Evolutionary conservation across 768 basidiomycete genomes (phyloP), one percentile per base, ranked within the genome.

Genomic region (Leccinum subgranulosum): DNA sequence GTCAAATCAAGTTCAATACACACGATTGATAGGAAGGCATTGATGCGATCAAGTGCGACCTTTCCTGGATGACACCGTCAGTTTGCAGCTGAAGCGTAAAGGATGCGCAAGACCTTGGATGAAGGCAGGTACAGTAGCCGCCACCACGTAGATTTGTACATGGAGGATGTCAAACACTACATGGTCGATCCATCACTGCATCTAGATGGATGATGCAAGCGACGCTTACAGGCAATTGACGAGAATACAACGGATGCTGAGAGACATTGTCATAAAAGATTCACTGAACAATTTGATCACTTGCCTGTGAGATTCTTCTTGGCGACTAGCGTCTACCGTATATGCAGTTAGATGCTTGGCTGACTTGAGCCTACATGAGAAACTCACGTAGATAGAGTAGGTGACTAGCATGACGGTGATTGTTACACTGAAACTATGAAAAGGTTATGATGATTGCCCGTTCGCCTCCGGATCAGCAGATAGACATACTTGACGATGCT

Each of bases 321-420:
- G 25, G 55, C 59, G 9, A 60, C 55, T 10, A 56, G 36, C 2
- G 55, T 60, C 59, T 60, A 29, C 14, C 36, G 9, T 45, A 36
- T 14, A 48, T 29, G 15, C 31, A 31, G 17, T 31, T 29, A 50
- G 10, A n/a, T 14, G 15, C 14, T 12, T 3, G 21, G 41, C 28
- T 25, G 25, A 51, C 45, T 52, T 8, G 14, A 55, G 49, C 6
- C 27, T 28, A 17, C 28, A 17, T 10, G 45, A 14, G 17, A 3
- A 53, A 65, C 81, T 58, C 69, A 85, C 77, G 58, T 85, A 88
- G 9, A 81, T 75, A 1, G 79, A 76, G 62, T 82, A 90, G 0
- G 88, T 85, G n/a, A 80, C 75, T 31, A 85, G 64, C 87, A 90
- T 89, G 31, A 80, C 82, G 1, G 81, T 33, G 8, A 87, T 69